Base-by-base conservation (phyloP, 1,284 basidiomycete species). In the Fomitiporia mediterranea region DNA sequence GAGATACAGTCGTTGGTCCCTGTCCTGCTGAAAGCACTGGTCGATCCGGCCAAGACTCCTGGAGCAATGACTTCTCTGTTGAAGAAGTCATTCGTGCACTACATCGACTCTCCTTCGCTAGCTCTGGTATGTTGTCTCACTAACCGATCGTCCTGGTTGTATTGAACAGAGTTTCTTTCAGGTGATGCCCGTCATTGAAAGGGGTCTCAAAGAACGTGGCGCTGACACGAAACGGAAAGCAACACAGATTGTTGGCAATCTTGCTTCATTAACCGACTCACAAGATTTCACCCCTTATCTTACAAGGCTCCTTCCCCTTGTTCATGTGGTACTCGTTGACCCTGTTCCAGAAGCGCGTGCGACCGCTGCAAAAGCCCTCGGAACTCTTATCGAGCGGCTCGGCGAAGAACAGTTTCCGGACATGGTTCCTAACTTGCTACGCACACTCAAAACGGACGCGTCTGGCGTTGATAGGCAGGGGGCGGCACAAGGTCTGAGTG, bases 261-360 rank as follows among this genome's bases (percentile, higher is more conserved):
- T 99, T 61, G 92, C 93, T 0, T 91, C 93, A 4, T 77, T 99
- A 42, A 99, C 97, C 0, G 95, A 99, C 64, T 84, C 93, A 0
- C 94, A 94, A 67, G 96, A 99, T 71, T 94, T 99, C 63, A 87
- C 96, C n/a, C 95, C 97, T 0, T 98, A 99, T 70, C 80, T 99
- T 6, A 78, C 83, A 40, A 82, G 86, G 58, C 82, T 99, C 39
- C 78, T 99, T 59, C 97, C 97, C 0, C 80, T 98, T 67, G 89
- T 99, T 0, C 94, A 98, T 63, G 73, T 85, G 37, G 97, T 99
- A 21, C 82, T 99, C 15, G 89, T 96, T 40, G 93, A 95, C 64
- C 94, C 94, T 44, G 95, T 98, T 4, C 96, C 95, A 1, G 97
- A 99, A 72, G 96, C 97, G 11, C 85, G 97, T 60, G 94, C 94